Evolutionary conservation across 495 filamentous ascomycete species (phyloP), one percentile per base, ranked within the genome.

Genomic region (Penicillium canescens): DNA sequence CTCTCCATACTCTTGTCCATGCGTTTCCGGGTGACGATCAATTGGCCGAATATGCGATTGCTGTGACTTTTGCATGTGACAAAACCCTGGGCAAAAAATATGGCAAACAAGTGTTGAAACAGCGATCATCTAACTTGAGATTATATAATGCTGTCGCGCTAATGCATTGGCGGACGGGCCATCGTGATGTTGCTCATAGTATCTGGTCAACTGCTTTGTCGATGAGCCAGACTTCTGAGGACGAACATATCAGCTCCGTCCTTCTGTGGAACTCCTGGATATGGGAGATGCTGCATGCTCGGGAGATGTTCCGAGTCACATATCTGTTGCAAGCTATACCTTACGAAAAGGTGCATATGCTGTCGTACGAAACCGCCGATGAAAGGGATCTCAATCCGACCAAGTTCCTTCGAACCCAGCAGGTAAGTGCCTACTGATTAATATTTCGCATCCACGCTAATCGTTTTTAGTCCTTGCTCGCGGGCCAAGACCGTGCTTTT

Each of bases 81-180:
- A 71, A 75, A 26, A 54, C 55, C 23, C 63, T 74, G n/a, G 83
- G 82, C 38, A 87, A 79, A 54, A 92, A 90, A 59, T 79, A 78
- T 11, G 89, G 88, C 9, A 96, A 92, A 58, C 70, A 61, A 1
- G 67, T 95, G 1, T 65, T 97, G 10, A 93, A 90, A 61, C 76
- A 77, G 46, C 78, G 84, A 54, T 74, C 83, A 2, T 78, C 84
- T 0, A 88, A 81, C 61, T 65, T 90, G 8, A 71, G 78, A 28
- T 71, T 96, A 4, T 96, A 93, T 68, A 88, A 91, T 59, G 84
- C 83, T 0, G 93, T 91, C 56, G 88, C 87, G 3, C 71, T 91
- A 21, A 80, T 91, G 36, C 87, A 96, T 65, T 82, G 75, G 59
- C 76, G 77, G 26, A 79, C 77, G 44, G 77, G 74, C 0, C 84